A percentile compares a stretch with the other conserved stretches of the same genome.
These are phyloP conservation scores for Plasmopara viticola DNA, from an alignment of 352 stramenopile species.

Conservation along the genomic window DNA sequence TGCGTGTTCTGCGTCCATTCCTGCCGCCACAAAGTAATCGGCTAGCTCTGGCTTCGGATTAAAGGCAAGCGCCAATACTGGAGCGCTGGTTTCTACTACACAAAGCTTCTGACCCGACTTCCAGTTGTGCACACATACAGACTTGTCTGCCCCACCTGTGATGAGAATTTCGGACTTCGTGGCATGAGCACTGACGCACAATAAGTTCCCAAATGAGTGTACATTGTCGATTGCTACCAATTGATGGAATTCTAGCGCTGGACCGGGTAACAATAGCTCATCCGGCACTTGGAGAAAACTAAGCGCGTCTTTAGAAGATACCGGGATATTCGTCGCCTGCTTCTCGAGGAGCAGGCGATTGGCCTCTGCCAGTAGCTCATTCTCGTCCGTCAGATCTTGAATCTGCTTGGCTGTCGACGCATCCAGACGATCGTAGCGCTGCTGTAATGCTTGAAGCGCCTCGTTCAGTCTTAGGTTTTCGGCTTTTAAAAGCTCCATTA, in stretches of 20 bases:
- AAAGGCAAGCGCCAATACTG: constrained; percentile 57
- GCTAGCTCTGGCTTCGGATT: constrained; percentile 36
- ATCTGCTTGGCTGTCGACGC: constrained; percentile 33
- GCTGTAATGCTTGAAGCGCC: constrained; percentile 41
- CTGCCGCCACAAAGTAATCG: constrained; percentile 52
- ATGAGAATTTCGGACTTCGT: constrained; percentile 36
- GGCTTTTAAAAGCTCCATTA: constrained; percentile 22
- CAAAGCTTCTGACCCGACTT: constrained; percentile 37
- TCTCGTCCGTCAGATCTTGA: constrained; percentile 59
- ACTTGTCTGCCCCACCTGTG: constrained; percentile 71
- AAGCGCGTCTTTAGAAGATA: constrained; percentile 3
- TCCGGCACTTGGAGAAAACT: constrained; percentile 49
- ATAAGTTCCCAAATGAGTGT: constrained; percentile 60
- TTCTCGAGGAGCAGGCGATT: constrained; percentile 66
- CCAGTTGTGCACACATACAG: constrained; percentile 67
- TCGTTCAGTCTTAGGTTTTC: constrained; percentile 47
- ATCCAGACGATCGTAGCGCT: constrained; percentile 41
- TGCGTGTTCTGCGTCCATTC: constrained; percentile 69
- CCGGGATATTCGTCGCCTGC: constrained; percentile 6
- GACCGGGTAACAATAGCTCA: constrained; percentile 56
- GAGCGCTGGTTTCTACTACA: constrained; percentile 25
- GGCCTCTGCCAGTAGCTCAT: constrained; percentile 63
- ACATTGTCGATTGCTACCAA: constrained; percentile 36
- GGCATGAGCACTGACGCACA: constrained; percentile 49
- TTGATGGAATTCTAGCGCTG: constrained; percentile 23